Percentiles rank a stretch among this genome's conserved stretches.
Evolutionary conservation across 805 yeast genomes (phyloP).

Genomic region (Yamadazyma sp.): DNA sequence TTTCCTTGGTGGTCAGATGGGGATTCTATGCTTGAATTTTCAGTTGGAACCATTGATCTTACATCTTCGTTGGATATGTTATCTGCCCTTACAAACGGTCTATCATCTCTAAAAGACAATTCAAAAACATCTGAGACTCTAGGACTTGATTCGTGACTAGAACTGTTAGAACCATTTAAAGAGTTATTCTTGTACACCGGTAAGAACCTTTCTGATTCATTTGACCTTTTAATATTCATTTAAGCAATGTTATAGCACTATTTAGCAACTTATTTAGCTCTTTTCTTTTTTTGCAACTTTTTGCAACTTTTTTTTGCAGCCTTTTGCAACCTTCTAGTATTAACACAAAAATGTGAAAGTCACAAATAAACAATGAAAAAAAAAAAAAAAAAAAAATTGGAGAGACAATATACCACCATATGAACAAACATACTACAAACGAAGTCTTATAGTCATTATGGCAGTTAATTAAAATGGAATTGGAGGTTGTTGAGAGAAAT

Average conservation of each 20-base stretch:
- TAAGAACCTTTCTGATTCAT: slow-evolving; percentile 5
- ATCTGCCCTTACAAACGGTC: background rate
- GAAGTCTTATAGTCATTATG: too few species aligned
- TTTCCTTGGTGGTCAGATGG: slow-evolving; percentile 3
- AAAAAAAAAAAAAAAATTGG: background rate
- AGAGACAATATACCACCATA: too few species aligned
- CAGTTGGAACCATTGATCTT: background rate
- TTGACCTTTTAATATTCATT: too few species aligned
- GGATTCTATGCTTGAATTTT: background rate
- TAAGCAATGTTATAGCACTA: too few species aligned
- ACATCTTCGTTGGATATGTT: too few species aligned
- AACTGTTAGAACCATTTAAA: background rate
- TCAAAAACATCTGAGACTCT: background rate
- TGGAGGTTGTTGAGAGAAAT: too few species aligned
- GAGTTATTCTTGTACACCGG: slow-evolving; percentile 3
- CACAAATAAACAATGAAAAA: too few species aligned
- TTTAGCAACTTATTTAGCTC: too few species aligned
- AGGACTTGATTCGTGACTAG: background rate
- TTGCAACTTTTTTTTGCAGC: background rate
- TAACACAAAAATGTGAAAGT: too few species aligned
- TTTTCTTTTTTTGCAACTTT: background rate
- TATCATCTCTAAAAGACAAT: background rate
- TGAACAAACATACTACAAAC: too few species aligned
- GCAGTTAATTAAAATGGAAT: too few species aligned
- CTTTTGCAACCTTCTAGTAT: too few species aligned